Evolutionary conservation across 306 rosid genomes (phyloP).

Genomic region (Ormosia semicastrata): DNA sequence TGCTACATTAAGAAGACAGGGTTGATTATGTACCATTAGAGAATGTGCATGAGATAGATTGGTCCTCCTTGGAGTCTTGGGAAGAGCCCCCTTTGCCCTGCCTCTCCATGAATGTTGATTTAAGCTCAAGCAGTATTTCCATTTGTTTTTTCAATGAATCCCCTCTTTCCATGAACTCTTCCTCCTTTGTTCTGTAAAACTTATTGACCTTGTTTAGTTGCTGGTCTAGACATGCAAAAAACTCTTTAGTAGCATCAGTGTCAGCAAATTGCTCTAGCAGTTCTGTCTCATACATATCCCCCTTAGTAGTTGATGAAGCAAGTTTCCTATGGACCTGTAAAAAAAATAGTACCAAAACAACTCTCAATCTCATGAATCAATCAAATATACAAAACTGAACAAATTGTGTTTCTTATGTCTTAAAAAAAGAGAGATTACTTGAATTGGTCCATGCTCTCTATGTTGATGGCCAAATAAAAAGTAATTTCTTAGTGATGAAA

Average conservation of each 20-base stretch:
- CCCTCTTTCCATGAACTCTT: conserved; percentile 86
- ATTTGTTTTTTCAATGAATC: conserved; percentile 80
- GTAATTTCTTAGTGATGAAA: conserved; percentile 56
- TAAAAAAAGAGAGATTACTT: conserved; percentile 48
- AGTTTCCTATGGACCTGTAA: conserved; percentile 84
- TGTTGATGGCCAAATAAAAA: conserved; percentile 63
- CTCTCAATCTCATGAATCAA: not conserved
- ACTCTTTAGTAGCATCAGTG: conserved; percentile 75
- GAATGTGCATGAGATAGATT: conserved; percentile 75
- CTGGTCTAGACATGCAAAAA: conserved; percentile 75
- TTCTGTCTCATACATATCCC: conserved; percentile 91
- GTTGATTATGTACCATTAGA: conserved; percentile 58
- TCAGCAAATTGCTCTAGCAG: conserved; percentile 81
- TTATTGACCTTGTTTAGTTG: conserved; percentile 90
- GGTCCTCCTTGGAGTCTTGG: conserved; percentile 69
- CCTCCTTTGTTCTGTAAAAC: conserved; percentile 74
- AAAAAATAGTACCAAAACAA: not conserved
- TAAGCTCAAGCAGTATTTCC: conserved; percentile 73
- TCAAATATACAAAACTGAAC: not conserved
- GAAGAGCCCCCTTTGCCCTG: conserved; percentile 39
- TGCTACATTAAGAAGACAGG: not conserved
- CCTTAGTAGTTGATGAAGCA: conserved; percentile 72
- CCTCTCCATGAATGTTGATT: conserved; percentile 56
- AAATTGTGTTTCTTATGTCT: not conserved
- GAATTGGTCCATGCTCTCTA: conserved; percentile 82